Conservation (phyloP, 116 monocot genomes). For the Phalaenopsis hybrid region DNA sequence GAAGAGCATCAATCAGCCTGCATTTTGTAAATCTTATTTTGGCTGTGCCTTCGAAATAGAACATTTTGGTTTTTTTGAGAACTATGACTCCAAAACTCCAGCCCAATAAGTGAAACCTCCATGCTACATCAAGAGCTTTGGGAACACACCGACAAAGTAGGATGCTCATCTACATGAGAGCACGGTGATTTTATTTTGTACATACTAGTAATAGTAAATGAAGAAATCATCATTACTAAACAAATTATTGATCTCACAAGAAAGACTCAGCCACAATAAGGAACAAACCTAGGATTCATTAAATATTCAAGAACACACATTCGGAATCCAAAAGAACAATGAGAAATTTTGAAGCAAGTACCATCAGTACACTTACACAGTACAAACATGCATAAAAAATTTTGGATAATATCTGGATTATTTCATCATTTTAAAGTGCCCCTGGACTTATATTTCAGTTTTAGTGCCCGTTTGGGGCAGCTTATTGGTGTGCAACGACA, state of each 20-base stretch:
- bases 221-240: neutral
- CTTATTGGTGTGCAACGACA: too few species aligned
- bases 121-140: neutral
- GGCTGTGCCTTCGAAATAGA: neutral
- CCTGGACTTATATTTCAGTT: neutral
- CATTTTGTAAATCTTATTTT: neutral
- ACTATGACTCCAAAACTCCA: neutral
- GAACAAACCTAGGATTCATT: neutral
- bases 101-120: neutral
- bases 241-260: neutral
- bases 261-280: neutral
- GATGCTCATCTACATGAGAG: neutral
- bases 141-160: neutral
- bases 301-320: neutral
- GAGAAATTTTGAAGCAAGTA: neutral
- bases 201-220: neutral
- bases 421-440: neutral
- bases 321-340: neutral
- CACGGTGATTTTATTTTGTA: neutral
- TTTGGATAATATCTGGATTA: neutral
- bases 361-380: neutral
- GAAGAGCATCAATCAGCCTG: neutral
- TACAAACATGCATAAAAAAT: neutral
- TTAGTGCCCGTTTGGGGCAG: neutral
- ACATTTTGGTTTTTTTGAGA: neutral